phyloP scores from a whole-genome alignment of 2,329 filamentous ascomycete species.

The Coniosporium tulheliwenetii region DNA sequence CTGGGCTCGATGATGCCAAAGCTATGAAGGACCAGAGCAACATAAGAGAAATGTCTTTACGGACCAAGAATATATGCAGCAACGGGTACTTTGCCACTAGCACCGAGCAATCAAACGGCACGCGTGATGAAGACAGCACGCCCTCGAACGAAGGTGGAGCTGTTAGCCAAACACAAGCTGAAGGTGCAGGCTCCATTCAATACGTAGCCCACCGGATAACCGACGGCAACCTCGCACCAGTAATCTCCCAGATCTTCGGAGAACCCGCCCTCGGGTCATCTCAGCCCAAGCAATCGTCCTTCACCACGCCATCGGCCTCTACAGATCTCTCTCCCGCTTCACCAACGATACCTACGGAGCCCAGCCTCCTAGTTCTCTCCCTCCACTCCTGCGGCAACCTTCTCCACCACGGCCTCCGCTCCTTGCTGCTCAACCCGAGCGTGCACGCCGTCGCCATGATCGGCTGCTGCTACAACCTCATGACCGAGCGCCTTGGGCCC shows the following conservation, averaged over 20 bases:
- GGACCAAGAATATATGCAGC: too few species aligned
- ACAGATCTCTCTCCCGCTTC: conserved; percentile 11
- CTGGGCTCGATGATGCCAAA: conserved; percentile 25
- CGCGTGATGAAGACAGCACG: conserved; percentile 1
- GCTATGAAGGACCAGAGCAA: conserved; percentile 3
- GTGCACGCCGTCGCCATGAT: conserved; percentile 90
- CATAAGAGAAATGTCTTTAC: too few species aligned
- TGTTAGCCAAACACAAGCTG: conserved; percentile 37
- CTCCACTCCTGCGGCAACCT: conserved; percentile 96
- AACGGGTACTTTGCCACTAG: too few species aligned
- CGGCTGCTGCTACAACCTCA: conserved; percentile 93
- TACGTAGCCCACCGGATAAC: conserved; percentile 63
- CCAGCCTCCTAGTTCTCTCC: conserved; percentile 69
- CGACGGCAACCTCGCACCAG: conserved; percentile 53
- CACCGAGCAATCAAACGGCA: not conserved
- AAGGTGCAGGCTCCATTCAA: conserved; percentile 55
- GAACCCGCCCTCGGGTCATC: not conserved
- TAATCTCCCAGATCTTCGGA: conserved; percentile 47
- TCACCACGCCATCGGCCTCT: too few species aligned
- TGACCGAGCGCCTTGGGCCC: conserved; percentile 78
- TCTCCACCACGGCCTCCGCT: conserved; percentile 85
- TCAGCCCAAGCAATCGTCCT: too few species aligned
- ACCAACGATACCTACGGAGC: conserved; percentile 10
- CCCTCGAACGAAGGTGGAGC: conserved; percentile 21
- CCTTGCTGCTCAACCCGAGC: conserved; percentile 65